phyloP scores from a whole-genome alignment of 495 filamentous ascomycete genomes.

The Aspergillus biplanus region DNA sequence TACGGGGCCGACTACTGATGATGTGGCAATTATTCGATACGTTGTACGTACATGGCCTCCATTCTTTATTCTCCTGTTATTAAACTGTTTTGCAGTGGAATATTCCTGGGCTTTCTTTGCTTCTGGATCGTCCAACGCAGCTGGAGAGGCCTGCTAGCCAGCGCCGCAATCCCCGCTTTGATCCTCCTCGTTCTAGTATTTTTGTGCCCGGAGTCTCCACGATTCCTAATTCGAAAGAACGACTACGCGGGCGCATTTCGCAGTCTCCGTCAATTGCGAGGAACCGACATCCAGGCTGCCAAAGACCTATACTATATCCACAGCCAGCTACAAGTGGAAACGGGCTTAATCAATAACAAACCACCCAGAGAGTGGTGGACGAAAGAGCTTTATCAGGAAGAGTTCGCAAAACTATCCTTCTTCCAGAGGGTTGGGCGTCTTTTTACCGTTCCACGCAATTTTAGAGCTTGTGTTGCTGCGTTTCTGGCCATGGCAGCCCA shows the following conservation, averaged over 20 bases:
- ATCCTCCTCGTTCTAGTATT: conserved; percentile 64
- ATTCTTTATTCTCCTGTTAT: not conserved
- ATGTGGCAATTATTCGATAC: conserved; percentile 78
- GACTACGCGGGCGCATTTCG: conserved; percentile 61
- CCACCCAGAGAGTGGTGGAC: conserved; percentile 16
- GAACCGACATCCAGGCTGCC: conserved; percentile 67
- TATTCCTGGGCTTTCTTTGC: conserved; percentile 66
- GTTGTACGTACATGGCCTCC: conserved; percentile 37
- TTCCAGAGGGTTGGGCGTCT: conserved; percentile 30
- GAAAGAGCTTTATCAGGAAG: conserved; percentile 23
- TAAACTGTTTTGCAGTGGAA: conserved; percentile 44
- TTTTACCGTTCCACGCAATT: conserved; percentile 62
- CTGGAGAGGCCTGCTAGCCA: conserved; percentile 73
- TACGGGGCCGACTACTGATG: conserved; percentile 74
- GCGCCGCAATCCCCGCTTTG: conserved; percentile 71
- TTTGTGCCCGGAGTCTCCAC: conserved; percentile 73
- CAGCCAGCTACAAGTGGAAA: conserved; percentile 52
- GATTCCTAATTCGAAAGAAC: conserved; percentile 62
- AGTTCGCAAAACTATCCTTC: conserved; percentile 10
- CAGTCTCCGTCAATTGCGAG: conserved; percentile 61
- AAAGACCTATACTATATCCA: conserved; percentile 76
- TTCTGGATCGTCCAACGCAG: conserved; percentile 48
- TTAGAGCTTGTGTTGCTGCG: conserved; percentile 61
- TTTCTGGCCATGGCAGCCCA: conserved; percentile 71
- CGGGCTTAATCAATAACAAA: conserved; percentile 17